Evolutionary conservation across 805 yeast species (phyloP).

Genomic region (Nakazawaea wickerhamii): DNA sequence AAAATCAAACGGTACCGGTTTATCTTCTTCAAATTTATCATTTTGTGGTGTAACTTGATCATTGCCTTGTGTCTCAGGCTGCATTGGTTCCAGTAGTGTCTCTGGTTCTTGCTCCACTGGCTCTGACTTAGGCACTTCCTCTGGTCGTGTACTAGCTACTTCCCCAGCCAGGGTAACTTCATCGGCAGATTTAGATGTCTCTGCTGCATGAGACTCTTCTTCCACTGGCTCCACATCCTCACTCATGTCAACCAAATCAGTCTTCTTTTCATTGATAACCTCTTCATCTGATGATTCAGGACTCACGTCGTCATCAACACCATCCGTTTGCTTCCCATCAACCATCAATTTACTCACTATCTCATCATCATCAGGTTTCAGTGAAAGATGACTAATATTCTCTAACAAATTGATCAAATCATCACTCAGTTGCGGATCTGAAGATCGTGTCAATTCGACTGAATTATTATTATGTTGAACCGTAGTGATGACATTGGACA

Average conservation of each 20-base stretch:
- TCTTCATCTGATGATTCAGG: constrained; percentile 8
- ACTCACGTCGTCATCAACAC: not conserved
- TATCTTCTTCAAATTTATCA: not conserved
- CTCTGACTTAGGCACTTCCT: too few species aligned
- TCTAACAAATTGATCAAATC: constrained; percentile 9
- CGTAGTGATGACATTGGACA: not conserved
- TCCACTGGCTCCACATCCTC: too few species aligned
- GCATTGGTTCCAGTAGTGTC: too few species aligned
- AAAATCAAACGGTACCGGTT: constrained; percentile 59
- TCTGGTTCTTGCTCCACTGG: too few species aligned
- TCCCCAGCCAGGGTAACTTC: not conserved
- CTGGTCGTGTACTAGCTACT: too few species aligned
- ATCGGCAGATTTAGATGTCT: not conserved
- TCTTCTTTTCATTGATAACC: not conserved
- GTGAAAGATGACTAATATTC: constrained; percentile 1
- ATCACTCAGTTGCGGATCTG: not conserved
- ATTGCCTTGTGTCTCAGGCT: not conserved
- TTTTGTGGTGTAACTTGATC: not conserved
- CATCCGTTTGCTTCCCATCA: not conserved
- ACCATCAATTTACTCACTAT: constrained; percentile 2
- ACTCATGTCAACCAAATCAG: not conserved
- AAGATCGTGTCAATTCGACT: not conserved
- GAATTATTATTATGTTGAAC: not conserved
- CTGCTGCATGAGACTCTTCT: not conserved
- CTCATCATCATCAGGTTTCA: not conserved